Evolutionary conservation across 441 rosid species (phyloP).

Genomic region (Metrosideros polymorpha): DNA sequence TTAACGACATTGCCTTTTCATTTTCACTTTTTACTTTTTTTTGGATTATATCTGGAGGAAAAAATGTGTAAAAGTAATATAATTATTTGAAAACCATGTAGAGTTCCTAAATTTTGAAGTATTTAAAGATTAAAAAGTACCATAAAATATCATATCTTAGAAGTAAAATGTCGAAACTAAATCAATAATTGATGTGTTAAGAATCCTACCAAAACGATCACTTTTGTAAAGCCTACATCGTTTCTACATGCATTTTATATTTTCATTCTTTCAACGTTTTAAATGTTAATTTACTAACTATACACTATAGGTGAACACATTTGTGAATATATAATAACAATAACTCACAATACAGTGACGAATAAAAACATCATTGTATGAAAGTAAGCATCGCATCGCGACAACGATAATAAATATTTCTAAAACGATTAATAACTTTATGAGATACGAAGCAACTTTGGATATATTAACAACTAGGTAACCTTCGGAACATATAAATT

Average conservation of each 20-base stretch:
- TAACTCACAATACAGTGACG: too few species aligned
- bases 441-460: not conserved
- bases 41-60: not conserved
- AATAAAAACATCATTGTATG: not conserved
- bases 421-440: too few species aligned
- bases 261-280: too few species aligned
- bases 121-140: not conserved
- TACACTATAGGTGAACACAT: not conserved
- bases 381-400: rapidly evolving
- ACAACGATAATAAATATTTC: rapidly evolving
- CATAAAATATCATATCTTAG: not conserved
- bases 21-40: not conserved
- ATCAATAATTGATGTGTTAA: rapidly evolving
- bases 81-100: not conserved
- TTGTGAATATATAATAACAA: too few species aligned
- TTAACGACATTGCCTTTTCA: rapidly evolving
- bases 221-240: not conserved
- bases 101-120: not conserved
- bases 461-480: not conserved
- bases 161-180: not conserved
- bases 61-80: not conserved
- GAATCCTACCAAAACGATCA: not conserved
- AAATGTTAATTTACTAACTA: too few species aligned
- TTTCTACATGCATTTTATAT: not conserved
- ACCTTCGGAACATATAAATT: not conserved